Evolutionary conservation across 768 basidiomycete genomes (phyloP).

Genomic region (Mycena galericulata): DNA sequence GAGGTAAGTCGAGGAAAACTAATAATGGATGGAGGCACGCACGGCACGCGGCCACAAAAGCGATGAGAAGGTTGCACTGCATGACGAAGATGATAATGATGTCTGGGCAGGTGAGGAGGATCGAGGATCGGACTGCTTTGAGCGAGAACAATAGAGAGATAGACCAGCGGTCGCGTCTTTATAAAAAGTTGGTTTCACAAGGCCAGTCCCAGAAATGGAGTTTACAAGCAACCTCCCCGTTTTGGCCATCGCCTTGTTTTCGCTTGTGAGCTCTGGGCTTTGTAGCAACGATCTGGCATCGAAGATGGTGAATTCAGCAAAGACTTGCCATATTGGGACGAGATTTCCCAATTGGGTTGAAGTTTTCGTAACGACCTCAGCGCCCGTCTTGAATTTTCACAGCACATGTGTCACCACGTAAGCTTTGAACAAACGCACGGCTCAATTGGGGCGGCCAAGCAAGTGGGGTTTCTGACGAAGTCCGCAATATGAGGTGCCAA

Average conservation of each 20-base stretch:
- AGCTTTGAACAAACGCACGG: no score
- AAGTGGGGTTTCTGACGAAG: no score
- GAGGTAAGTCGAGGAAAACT: constrained; percentile 5
- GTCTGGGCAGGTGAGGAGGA: constrained; percentile 21
- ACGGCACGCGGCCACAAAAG: constrained; percentile 31
- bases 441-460: no score
- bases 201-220: constrained; percentile 17
- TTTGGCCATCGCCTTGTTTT: constrained; percentile 27
- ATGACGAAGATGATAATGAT: constrained; percentile 12
- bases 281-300: constrained; percentile 21
- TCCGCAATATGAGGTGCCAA: no score
- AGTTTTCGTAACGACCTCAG: no score
- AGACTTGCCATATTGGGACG: constrained; percentile 14
- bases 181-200: constrained; percentile 17
- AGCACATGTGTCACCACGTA: no score
- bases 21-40: not conserved
- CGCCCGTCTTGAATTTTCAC: no score
- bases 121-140: constrained; percentile 25
- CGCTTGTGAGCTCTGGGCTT: not conserved
- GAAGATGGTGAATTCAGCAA: not conserved
- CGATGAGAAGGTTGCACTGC: constrained; percentile 30
- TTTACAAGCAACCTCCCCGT: constrained; percentile 25
- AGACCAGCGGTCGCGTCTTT: not conserved
- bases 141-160: constrained; percentile 29
- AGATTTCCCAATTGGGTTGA: constrained; percentile 29